Conservation (phyloP, 495 filamentous ascomycete genomes). For the Penicillium nucicola region DNA sequence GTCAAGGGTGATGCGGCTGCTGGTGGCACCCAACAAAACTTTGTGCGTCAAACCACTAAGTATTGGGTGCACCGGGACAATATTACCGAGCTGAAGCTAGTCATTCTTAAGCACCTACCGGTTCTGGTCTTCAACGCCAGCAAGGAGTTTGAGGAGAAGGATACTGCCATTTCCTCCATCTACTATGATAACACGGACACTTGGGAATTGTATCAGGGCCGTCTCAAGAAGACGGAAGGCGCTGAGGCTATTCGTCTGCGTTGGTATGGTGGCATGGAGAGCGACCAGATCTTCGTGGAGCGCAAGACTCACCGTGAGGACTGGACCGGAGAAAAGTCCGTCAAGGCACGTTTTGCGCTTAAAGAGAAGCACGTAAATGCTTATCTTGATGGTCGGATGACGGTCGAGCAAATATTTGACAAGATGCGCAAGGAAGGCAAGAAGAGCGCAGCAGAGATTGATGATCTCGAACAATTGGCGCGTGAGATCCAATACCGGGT, state of each 20-base stretch:
- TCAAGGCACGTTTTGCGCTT: conserved; percentile 90
- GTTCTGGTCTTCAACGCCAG: conserved; percentile 96
- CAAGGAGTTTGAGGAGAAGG: conserved; percentile 89
- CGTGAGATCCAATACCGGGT: conserved; percentile 91
- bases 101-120: conserved; percentile 95
- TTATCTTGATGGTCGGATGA: conserved; percentile 76
- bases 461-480: conserved; percentile 84
- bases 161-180: conserved; percentile 94
- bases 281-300: conserved; percentile 93
- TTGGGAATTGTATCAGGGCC: conserved; percentile 90
- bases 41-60: conserved; percentile 95
- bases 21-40: conserved; percentile 90
- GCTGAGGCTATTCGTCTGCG: conserved; percentile 94
- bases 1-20: conserved; percentile 88
- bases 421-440: conserved; percentile 93
- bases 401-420: conserved; percentile 81
- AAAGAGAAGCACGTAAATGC: conserved; percentile 98
- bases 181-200: conserved; percentile 94
- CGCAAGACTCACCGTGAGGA: conserved; percentile 98
- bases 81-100: conserved; percentile 95
- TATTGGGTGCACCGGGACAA: conserved; percentile 99
- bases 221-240: conserved; percentile 95
- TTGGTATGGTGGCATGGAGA: conserved; percentile 97
- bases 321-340: conserved; percentile 98
- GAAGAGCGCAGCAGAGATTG: conserved; percentile 85